phyloP scores from a whole-genome alignment of 768 basidiomycete species.

The Saitozyma sp. region DNA sequence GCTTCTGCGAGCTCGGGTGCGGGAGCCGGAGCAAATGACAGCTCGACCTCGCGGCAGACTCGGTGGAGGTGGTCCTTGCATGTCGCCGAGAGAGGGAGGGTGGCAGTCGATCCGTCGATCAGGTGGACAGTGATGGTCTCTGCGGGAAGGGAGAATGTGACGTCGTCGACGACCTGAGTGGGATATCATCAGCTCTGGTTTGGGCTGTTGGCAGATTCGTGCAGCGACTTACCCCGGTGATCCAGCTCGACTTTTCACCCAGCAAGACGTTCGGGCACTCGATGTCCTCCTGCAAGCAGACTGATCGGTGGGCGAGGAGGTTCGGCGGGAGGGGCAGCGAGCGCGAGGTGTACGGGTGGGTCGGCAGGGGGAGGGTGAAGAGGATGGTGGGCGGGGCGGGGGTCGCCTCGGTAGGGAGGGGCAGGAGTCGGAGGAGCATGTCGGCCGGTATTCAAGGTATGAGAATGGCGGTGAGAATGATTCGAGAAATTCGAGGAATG shows the following conservation, averaged over 20 bases:
- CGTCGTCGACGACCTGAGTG: conserved; percentile 48
- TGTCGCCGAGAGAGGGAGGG: conserved; percentile 27
- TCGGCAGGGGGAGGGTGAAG: conserved; percentile 51
- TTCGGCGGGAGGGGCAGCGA: conserved; percentile 49
- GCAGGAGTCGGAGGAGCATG: conserved; percentile 53
- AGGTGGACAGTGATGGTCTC: conserved; percentile 39
- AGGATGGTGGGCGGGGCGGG: conserved; percentile 53
- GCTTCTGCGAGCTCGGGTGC: conserved; percentile 14
- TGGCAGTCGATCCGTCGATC: conserved; percentile 39
- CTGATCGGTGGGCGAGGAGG: conserved; percentile 44
- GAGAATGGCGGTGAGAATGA: background rate
- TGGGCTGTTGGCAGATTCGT: background rate
- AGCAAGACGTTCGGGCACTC: conserved; percentile 49
- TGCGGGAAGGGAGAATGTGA: conserved; percentile 49
- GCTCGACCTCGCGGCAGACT: conserved; percentile 45
- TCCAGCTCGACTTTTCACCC: conserved; percentile 53
- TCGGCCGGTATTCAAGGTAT: conserved; percentile 2
- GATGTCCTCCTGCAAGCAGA: conserved; percentile 48
- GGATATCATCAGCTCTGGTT: background rate
- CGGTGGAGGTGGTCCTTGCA: conserved; percentile 31
- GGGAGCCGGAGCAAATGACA: conserved; percentile 44
- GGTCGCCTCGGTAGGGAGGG: conserved; percentile 36
- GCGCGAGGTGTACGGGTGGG: conserved; percentile 45
- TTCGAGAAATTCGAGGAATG: background rate
- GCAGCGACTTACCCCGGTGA: conserved; percentile 36